Conservation (phyloP, 495 filamentous ascomycete species). For the Hyaloscypha variabilis region DNA sequence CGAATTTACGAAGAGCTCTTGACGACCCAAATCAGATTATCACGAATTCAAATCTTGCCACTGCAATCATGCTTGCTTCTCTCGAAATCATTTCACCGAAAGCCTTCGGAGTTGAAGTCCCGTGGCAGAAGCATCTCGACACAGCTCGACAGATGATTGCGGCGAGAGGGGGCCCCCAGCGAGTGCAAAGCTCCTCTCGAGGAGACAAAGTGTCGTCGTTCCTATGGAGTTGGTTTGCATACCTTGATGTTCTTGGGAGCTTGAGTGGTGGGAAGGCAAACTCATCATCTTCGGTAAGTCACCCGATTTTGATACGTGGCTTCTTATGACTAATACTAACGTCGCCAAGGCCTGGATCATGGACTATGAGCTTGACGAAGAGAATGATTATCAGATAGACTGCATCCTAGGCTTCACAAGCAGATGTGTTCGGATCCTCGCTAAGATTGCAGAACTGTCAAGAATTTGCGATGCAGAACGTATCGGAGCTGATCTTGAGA, state of each 20-base stretch:
- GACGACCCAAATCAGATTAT: constrained; percentile 60
- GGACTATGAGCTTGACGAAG: constrained; percentile 50
- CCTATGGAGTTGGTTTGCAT: constrained; percentile 84
- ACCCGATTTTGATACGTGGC: background rate
- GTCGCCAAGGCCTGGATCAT: constrained; percentile 20
- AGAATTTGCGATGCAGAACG: constrained; percentile 69
- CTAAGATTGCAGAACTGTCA: constrained; percentile 73
- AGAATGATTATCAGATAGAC: constrained; percentile 68
- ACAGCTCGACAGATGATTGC: constrained; percentile 77
- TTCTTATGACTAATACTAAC: background rate
- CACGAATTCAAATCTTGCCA: constrained; percentile 75
- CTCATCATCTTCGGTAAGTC: constrained; percentile 40
- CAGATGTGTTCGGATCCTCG: constrained; percentile 69
- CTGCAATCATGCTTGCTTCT: constrained; percentile 85
- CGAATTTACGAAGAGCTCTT: constrained; percentile 68
- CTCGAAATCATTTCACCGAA: constrained; percentile 85
- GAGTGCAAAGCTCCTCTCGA: constrained; percentile 44
- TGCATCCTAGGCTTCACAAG: constrained; percentile 81
- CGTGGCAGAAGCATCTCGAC: constrained; percentile 79
- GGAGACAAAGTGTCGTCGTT: constrained; percentile 73
- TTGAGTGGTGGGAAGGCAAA: constrained; percentile 66
- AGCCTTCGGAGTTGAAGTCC: constrained; percentile 68
- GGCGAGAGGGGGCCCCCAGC: constrained; percentile 61
- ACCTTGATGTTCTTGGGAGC: constrained; percentile 79
- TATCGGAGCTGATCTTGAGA: constrained; percentile 58